Evolutionary conservation across 306 rosid genomes (phyloP).

Genomic region (Argentina anserina): DNA sequence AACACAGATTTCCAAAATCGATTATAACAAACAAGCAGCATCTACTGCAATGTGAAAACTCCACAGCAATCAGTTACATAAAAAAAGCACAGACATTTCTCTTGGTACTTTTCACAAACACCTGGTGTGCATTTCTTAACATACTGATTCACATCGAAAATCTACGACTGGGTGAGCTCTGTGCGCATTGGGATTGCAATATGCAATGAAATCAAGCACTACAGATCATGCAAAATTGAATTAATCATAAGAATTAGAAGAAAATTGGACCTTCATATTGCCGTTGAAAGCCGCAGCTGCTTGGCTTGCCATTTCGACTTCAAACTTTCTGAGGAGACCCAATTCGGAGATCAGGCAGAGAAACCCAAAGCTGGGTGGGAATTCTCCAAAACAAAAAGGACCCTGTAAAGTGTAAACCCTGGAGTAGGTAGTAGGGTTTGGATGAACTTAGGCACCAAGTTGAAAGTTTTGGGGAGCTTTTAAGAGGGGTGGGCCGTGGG

Average conservation of each 20-base stretch:
- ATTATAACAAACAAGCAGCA: neutral
- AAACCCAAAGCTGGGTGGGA: neutral
- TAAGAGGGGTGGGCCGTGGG: neutral
- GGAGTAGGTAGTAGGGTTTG: constrained; percentile 6
- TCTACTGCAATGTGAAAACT: neutral
- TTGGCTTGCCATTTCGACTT: constrained; percentile 40
- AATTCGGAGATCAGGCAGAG: neutral
- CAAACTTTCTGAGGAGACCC: constrained; percentile 5
- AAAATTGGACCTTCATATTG: constrained; percentile 37
- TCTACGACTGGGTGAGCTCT: neutral
- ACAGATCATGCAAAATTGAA: neutral
- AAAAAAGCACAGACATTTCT: neutral
- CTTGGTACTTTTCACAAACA: constrained; percentile 22
- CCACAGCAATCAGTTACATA: neutral
- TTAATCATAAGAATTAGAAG: neutral
- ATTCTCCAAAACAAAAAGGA: neutral
- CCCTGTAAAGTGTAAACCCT: constrained; percentile 22
- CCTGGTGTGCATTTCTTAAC: neutral
- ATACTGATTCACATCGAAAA: neutral
- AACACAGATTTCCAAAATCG: neutral
- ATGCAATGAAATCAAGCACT: neutral
- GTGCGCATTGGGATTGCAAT: no score
- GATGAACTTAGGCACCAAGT: neutral
- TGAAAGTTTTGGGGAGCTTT: neutral
- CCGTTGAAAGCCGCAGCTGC: constrained; percentile 42